phyloP scores from a whole-genome alignment of 106 monocot species.

The Platanthera zijinensis region DNA sequence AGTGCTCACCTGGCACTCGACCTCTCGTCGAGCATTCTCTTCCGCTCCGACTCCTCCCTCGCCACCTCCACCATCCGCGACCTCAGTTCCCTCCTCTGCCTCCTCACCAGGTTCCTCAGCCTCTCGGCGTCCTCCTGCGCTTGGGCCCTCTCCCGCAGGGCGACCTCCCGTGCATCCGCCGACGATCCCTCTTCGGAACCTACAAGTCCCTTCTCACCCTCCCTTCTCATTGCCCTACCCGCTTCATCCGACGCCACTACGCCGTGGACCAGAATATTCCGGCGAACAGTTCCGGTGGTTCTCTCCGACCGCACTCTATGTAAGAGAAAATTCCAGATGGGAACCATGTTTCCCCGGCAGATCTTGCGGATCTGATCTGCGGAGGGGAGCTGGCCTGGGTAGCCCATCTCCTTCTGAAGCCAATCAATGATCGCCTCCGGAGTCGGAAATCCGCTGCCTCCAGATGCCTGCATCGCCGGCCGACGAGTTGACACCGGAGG shows the following conservation, averaged over 20 bases:
- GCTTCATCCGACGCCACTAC: slow-evolving; percentile 14
- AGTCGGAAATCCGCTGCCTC: slow-evolving; percentile 15
- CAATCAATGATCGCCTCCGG: slow-evolving; percentile 89
- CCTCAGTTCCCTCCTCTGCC: slow-evolving; percentile 73
- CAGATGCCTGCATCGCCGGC: slow-evolving; percentile 30
- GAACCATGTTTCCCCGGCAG: slow-evolving; percentile 92
- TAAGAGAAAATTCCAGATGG: slow-evolving; percentile 82
- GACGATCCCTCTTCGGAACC: slow-evolving; percentile 10
- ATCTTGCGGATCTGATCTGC: slow-evolving; percentile 81
- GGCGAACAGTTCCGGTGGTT: slow-evolving; percentile 56
- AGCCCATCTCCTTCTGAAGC: slow-evolving; percentile 94
- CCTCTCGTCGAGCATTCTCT: slow-evolving; percentile 65
- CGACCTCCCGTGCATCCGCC: slow-evolving; percentile 38
- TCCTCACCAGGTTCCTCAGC: slow-evolving; percentile 55
- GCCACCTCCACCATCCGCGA: slow-evolving; percentile 68
- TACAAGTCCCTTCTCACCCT: slow-evolving; percentile 13
- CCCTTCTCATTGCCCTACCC: slow-evolving; percentile 16
- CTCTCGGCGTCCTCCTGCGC: slow-evolving; percentile 80
- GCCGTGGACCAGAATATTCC: slow-evolving; percentile 86
- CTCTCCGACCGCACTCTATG: slow-evolving; percentile 72
- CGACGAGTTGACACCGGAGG: neutral
- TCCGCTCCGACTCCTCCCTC: slow-evolving; percentile 78
- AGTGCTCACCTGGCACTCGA: slow-evolving; percentile 55
- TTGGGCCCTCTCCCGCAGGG: slow-evolving; percentile 52
- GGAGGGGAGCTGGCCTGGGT: slow-evolving; percentile 61